Evolutionary conservation across 768 basidiomycete genomes (phyloP).

Genomic region (Mycena vitilis): DNA sequence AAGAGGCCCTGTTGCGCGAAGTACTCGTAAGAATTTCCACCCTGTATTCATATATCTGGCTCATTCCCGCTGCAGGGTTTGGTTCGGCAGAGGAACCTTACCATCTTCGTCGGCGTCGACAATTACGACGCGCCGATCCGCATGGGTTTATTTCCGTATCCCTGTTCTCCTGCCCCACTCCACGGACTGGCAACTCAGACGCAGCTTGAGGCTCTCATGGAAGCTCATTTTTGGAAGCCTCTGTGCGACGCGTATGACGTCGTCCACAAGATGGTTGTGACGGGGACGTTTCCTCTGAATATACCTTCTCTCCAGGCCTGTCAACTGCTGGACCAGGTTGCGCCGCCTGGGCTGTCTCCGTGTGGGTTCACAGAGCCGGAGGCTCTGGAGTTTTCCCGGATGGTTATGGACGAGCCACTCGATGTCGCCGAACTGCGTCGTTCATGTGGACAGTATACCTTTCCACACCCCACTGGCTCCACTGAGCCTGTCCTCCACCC

Average conservation of each 20-base stretch:
- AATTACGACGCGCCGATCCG: slow-evolving; percentile 13
- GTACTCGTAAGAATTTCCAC: background rate
- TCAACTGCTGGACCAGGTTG: background rate
- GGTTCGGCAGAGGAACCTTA: background rate
- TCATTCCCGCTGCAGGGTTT: background rate
- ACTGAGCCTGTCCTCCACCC: slow-evolving; percentile 21
- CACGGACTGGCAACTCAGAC: background rate
- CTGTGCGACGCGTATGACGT: background rate
- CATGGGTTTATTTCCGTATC: background rate
- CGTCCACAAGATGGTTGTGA: slow-evolving; percentile 18
- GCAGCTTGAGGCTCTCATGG: background rate
- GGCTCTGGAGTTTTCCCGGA: background rate
- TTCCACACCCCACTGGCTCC: background rate
- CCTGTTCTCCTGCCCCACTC: background rate
- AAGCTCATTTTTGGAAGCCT: slow-evolving; percentile 11
- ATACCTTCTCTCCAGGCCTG: background rate
- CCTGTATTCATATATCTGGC: background rate
- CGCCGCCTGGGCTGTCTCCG: background rate
- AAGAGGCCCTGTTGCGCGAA: background rate
- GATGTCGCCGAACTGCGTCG: slow-evolving; percentile 6
- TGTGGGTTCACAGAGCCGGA: slow-evolving; percentile 22
- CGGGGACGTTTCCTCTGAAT: slow-evolving; percentile 6
- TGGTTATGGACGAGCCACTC: background rate
- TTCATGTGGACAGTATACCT: slow-evolving; percentile 15
- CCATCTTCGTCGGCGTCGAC: slow-evolving; percentile 15